Base-by-base conservation (phyloP, 2,329 filamentous ascomycete species). In the Thermothelomyces thermophilus region DNA sequence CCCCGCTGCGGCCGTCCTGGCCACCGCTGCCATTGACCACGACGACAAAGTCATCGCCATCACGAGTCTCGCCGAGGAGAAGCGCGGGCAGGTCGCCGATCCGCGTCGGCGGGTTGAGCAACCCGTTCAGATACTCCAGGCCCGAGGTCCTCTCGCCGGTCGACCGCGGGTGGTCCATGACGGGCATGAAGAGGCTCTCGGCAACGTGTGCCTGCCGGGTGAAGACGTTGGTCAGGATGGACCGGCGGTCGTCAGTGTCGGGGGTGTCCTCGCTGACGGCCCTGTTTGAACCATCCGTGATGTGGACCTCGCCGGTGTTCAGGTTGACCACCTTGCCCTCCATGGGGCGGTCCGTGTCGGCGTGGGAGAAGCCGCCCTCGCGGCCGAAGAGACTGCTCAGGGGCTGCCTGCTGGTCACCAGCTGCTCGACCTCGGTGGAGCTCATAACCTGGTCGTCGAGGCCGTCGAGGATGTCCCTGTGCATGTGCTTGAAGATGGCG, bases 401-500 rank as follows among this genome's bases (percentile, higher is more conserved):
- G 0, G 87, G 87, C 59, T 89, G 85, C 36, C 86, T 79, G 46
- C 84, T 82, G 13, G 83, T 78, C 11, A 93, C 79, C 6, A 94
- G 77, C 58, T 91, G 85, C 51, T 86, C 82, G 10, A 87, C 82
- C 58, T 90, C 83, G 17, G 81, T 82, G 53, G 86, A 86, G 33
- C 87, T 79, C 65, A 87, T 80, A 47, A 86, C 78, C 62, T 90
- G 86, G 54, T 90, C 86, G 60, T 90, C 86, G 55, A 90, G 75
- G 1, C 82, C 83, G 50, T 87, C 83, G 5, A 91, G 74, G 53
- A 90, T 86, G 57, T 97, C 91, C 52, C 82, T 81, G 53, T 93
- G 90, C 68, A 95, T 83, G 63, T 95, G 87, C 63, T 90, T 89
- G 63, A 90, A 93, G 8, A 96, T 79, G 2, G 87, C 83, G 66